Percentiles rank a stretch among this genome's conserved stretches.
phyloP scores from a whole-genome alignment of 2,329 filamentous ascomycete species.

The Talaromyces marneffei region DNA sequence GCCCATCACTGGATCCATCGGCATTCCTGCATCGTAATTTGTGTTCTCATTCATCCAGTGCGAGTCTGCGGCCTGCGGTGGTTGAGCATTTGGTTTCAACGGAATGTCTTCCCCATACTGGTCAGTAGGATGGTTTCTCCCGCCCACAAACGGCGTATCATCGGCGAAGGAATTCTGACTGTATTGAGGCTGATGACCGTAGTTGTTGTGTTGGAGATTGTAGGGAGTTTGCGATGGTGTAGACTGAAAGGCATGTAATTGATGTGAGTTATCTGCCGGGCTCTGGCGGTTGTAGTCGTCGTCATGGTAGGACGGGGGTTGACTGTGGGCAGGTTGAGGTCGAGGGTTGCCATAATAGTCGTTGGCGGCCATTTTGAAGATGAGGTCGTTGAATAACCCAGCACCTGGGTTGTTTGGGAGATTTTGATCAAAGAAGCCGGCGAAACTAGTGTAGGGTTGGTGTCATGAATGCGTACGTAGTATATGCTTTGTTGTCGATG shows the following conservation, averaged over 20 bases:
- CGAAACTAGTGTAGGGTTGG: neutral
- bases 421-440: neutral
- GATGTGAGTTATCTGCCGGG: conserved; percentile 8
- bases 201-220: conserved; percentile 39
- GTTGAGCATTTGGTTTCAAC: conserved; percentile 31
- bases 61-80: conserved; percentile 25
- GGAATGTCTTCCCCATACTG: conserved; percentile 41
- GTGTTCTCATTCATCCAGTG: conserved; percentile 42
- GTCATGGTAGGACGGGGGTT: conserved; percentile 20
- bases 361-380: conserved; percentile 54
- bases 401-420: neutral
- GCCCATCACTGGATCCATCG: conserved; percentile 20
- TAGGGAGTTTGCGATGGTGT: conserved; percentile 33
- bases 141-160: conserved; percentile 28
- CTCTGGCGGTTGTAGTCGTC: conserved; percentile 28
- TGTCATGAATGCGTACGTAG: neutral
- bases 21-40: conserved; percentile 38
- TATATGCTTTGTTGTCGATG: neutral
- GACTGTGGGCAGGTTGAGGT: conserved; percentile 28
- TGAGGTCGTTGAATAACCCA: neutral
- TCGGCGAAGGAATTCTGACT: conserved; percentile 35
- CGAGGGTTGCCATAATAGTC: conserved; percentile 56
- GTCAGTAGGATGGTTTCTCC: conserved; percentile 28
- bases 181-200: conserved; percentile 29
- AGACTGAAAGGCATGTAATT: neutral